Evolutionary conservation across 2,329 filamentous ascomycete genomes (phyloP).

Genomic region (Exophiala phaeomuriformis): DNA sequence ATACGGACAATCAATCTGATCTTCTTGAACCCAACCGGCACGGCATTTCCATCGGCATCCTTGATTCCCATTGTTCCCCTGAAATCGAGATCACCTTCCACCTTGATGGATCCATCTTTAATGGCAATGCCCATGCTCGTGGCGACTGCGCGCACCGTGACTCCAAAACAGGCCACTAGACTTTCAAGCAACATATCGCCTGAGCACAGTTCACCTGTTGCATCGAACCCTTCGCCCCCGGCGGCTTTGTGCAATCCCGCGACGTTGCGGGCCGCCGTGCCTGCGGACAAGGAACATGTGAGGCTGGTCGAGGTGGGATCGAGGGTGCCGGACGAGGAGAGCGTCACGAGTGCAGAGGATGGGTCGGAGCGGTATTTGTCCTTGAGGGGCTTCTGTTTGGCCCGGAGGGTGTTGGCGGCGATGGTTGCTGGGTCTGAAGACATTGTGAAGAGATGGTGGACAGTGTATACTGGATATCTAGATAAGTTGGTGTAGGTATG

Average conservation of each 20-base stretch:
- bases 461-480: no score
- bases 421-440: slow-evolving; percentile 18
- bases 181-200: slow-evolving; percentile 47
- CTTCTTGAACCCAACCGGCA: slow-evolving; percentile 43
- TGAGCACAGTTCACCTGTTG: slow-evolving; percentile 43
- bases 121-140: slow-evolving; percentile 43
- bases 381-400: slow-evolving; percentile 45
- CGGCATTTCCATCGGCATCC: slow-evolving; percentile 28
- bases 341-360: slow-evolving; percentile 40
- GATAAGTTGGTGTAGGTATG: no score
- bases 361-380: slow-evolving; percentile 40
- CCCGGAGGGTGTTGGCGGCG: slow-evolving; percentile 34
- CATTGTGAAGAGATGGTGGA: slow-evolving; percentile 11
- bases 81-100: slow-evolving; percentile 46
- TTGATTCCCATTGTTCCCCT: slow-evolving; percentile 46
- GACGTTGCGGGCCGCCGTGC: slow-evolving; percentile 38
- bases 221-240: slow-evolving; percentile 39
- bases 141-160: slow-evolving; percentile 46
- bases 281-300: slow-evolving; percentile 42
- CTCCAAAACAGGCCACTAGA: slow-evolving; percentile 45
- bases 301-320: slow-evolving; percentile 37
- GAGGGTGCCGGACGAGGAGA: slow-evolving; percentile 40
- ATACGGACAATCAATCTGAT: slow-evolving; percentile 41
- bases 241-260: slow-evolving; percentile 45
- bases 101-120: slow-evolving; percentile 36